phyloP scores from a whole-genome alignment of 768 basidiomycete genomes.

The Gautieria morchelliformis region DNA sequence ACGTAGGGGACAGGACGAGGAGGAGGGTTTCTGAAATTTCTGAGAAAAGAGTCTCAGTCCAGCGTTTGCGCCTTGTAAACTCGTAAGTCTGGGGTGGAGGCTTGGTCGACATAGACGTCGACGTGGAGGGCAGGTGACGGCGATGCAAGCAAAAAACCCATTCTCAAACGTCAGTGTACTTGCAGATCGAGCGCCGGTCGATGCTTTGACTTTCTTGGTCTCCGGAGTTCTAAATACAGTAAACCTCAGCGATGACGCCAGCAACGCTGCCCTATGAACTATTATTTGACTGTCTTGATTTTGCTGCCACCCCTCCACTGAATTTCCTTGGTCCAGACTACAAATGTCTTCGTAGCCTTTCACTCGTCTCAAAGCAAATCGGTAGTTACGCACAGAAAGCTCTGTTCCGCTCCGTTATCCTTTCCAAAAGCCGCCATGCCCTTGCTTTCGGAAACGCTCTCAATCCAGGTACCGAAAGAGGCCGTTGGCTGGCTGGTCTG shows the following conservation, averaged over 20 bases:
- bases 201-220: too few relatives aligned
- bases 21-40: slow-evolving; percentile 69
- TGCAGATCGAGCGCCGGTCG: neutral
- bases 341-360: neutral
- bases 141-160: neutral
- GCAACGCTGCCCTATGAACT: neutral
- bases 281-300: neutral
- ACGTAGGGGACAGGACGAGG: slow-evolving; percentile 54
- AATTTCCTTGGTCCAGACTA: neutral
- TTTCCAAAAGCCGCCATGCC: neutral
- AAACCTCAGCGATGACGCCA: neutral
- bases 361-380: neutral
- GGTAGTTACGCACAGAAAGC: neutral
- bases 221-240: too few relatives aligned
- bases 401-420: neutral
- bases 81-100: slow-evolving; percentile 39
- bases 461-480: neutral
- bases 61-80: slow-evolving; percentile 80
- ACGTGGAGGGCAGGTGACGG: neutral
- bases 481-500: neutral
- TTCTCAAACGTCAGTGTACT: neutral
- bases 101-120: neutral
- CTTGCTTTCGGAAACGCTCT: neutral
- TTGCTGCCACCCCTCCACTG: neutral
- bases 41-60: slow-evolving; percentile 71